These are phyloP conservation scores for Thyridium curvatum DNA, from an alignment of 2,329 filamentous ascomycete species.

Conservation along the genomic window DNA sequence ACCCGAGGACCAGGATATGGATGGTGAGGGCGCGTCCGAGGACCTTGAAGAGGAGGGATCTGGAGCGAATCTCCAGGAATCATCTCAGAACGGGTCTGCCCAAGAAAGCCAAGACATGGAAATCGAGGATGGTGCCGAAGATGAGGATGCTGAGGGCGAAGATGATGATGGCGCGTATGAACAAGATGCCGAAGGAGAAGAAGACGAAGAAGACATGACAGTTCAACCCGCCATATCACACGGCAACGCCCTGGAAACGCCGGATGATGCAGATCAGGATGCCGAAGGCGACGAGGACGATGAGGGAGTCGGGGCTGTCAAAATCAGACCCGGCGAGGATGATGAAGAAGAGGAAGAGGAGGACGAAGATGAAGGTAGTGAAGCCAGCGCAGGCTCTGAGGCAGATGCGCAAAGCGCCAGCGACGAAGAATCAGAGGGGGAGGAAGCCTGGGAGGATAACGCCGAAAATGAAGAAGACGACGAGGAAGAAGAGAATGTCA, in stretches of 20 bases:
- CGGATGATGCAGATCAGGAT: conserved; percentile 29
- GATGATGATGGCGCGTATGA: conserved; percentile 16
- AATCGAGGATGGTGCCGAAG: conserved; percentile 1
- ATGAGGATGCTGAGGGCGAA: conserved; percentile 22
- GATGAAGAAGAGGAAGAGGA: conserved; percentile 36
- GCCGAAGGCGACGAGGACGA: conserved; percentile 39
- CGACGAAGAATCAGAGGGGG: conserved; percentile 50
- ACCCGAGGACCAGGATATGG: conserved; percentile 14
- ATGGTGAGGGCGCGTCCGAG: conserved; percentile 5
- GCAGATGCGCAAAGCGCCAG: conserved; percentile 40
- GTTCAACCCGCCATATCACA: conserved; percentile 12
- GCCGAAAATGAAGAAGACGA: conserved; percentile 39
- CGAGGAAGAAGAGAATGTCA: conserved; percentile 49
- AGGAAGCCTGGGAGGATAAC: conserved; percentile 49
- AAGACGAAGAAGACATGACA: conserved; percentile 33
- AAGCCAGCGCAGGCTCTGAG: conserved; percentile 22
- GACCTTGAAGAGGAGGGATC: too few relatives aligned
- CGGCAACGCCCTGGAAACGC: conserved; percentile 17
- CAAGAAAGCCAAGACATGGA: too few relatives aligned
- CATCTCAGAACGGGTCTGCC: too few relatives aligned
- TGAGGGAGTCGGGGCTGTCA: conserved; percentile 51
- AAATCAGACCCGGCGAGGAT: conserved; percentile 46
- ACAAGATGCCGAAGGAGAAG: conserved; percentile 24
- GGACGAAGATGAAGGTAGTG: conserved; percentile 26
- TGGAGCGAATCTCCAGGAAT: not conserved